Base-by-base conservation (phyloP, 768 basidiomycete species). In the Calocybe cyanea region DNA sequence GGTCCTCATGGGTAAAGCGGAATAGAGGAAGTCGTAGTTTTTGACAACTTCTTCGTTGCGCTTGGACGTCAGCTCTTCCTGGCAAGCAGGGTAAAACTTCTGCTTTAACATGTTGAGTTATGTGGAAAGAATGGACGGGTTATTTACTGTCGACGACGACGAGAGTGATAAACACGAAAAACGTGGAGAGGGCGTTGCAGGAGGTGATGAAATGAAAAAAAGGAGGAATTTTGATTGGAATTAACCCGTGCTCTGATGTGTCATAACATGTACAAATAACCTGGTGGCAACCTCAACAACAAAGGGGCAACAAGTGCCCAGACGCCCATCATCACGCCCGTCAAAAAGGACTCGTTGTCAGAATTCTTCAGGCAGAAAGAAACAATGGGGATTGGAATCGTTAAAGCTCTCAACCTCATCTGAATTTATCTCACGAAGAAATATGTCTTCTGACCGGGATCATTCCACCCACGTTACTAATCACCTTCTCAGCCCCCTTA, bases 1-100 rank as follows among this genome's bases (percentile, higher is more conserved):
- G 5, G 61, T 53, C 50, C 67, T 68, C 60, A 95, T 61, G 7
- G 93, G 92, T 9, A 60, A 50, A 36, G 94, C 52, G 48, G 74
- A 52, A 69, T 91, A 99, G 21, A 97, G 68, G 23, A 81, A 69
- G 60, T 97, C 94, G 68, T 98, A 99, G 1, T 77, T 65, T 20
- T 64, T 55, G 61, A 79, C 61, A 37, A 96, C 86, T 19, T 71
- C 61, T 0, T 36, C 1, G 51, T 75, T 77, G 38, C 67, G 59
- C 38, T 45, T 58, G 8, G 75, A 66, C 2, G 78, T 80, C 54
- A 99, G 69, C 69, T 98, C 95, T 15, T 58, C 46, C 1, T 68
- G 46, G 73, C 95, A 99, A 9, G 76, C 72, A 7, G 75, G 57
- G 63, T 83, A 83, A 68, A 97, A 96, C 7, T 69, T 46, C n/a